These are phyloP conservation scores for Curvularia sp. DNA, from an alignment of 2,329 filamentous ascomycete genomes.

Conservation along the genomic window DNA sequence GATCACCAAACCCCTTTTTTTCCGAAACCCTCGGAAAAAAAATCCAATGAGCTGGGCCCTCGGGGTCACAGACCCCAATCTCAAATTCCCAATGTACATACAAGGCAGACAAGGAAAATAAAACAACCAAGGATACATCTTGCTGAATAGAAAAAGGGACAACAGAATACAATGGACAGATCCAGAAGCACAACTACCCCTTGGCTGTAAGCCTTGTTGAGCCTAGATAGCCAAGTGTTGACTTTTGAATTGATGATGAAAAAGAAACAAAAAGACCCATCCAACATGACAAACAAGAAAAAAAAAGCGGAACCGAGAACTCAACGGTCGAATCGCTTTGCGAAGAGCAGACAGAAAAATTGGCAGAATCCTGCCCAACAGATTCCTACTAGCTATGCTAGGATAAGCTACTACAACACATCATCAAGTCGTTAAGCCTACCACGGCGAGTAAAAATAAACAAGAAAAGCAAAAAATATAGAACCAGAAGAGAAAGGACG, in stretches of 20 bases:
- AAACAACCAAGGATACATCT: background rate
- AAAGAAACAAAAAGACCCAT: conserved; percentile 10
- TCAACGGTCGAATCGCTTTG: background rate
- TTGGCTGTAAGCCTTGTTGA: background rate
- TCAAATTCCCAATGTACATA: background rate
- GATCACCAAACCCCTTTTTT: background rate
- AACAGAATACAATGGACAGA: background rate
- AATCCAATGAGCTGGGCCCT: background rate
- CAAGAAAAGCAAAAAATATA: background rate
- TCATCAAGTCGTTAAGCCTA: conserved; percentile 4
- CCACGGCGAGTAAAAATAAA: background rate
- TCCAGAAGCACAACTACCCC: background rate
- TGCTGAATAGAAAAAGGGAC: background rate
- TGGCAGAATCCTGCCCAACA: conserved; percentile 14
- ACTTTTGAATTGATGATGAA: background rate
- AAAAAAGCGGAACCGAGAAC: conserved; percentile 1
- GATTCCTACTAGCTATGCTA: conserved; percentile 8
- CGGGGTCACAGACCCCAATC: background rate
- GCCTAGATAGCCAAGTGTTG: conserved; percentile 12
- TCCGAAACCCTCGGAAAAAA: too few species aligned
- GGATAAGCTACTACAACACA: background rate
- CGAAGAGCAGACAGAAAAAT: conserved; percentile 10
- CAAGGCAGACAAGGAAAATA: background rate
- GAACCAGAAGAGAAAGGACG: conserved; percentile 15
- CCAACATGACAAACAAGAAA: background rate